These are phyloP conservation scores for Boletus fagicola DNA, from an alignment of 768 basidiomycete genomes.

Conservation along the genomic window DNA sequence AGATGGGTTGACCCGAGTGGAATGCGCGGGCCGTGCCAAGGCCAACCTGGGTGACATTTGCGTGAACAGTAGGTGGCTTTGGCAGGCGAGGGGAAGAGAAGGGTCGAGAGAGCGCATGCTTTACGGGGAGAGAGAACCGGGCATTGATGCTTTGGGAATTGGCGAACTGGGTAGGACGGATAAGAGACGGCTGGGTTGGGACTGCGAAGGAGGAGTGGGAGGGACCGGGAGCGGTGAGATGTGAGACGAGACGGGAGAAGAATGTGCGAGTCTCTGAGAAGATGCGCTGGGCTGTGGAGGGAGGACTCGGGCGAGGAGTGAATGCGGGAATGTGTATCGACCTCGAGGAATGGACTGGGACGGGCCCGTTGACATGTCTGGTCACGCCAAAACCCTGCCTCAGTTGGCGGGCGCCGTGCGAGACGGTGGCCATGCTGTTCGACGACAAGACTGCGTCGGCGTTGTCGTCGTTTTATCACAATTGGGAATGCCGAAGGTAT, in stretches of 20 bases:
- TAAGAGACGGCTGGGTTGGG: slow-evolving; percentile 5
- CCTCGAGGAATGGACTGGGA: slow-evolving; percentile 26
- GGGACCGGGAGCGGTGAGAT: slow-evolving; percentile 56
- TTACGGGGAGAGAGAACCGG: slow-evolving; percentile 55
- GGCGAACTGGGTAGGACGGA: slow-evolving; percentile 19
- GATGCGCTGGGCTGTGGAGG: slow-evolving; percentile 42
- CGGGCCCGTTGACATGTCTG: not conserved
- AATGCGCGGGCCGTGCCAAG: slow-evolving; percentile 77
- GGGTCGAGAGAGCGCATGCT: slow-evolving; percentile 48
- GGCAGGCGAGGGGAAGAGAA: slow-evolving; percentile 54
- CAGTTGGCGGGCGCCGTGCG: slow-evolving; percentile 27
- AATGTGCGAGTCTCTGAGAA: slow-evolving; percentile 54
- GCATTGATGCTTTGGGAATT: slow-evolving; percentile 45
- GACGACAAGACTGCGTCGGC: not conserved
- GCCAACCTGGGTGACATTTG: slow-evolving; percentile 63
- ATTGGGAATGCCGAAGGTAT: slow-evolving; percentile 13
- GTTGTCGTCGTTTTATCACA: not conserved
- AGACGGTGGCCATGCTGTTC: slow-evolving; percentile 25
- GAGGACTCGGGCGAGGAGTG: slow-evolving; percentile 22
- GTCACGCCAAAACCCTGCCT: slow-evolving; percentile 22
- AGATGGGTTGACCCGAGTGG: slow-evolving; percentile 67
- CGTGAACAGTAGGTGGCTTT: slow-evolving; percentile 48
- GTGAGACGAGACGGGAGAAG: slow-evolving; percentile 52
- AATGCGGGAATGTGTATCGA: slow-evolving; percentile 47
- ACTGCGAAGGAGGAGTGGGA: slow-evolving; percentile 29